Evolutionary conservation across 768 basidiomycete species (phyloP).

Genomic region (Lactifluus hygrophoroides): DNA sequence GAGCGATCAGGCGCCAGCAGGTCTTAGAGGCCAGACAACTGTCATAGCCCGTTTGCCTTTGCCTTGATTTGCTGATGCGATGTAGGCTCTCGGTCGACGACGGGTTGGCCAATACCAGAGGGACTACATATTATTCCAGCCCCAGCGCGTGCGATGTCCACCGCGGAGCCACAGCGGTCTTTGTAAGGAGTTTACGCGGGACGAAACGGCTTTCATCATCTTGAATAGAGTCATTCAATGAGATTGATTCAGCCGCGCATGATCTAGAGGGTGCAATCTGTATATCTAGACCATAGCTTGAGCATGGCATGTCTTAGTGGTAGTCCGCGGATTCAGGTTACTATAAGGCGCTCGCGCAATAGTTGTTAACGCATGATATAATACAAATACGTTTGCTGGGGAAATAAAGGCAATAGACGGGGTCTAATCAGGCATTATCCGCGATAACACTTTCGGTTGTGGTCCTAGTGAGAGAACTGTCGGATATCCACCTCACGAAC

Average conservation of each 20-base stretch:
- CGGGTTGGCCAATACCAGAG: background rate
- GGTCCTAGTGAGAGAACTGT: slow-evolving; percentile 39
- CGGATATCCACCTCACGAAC: slow-evolving; percentile 49
- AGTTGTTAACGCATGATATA: background rate
- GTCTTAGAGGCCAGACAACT: background rate
- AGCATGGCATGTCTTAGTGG: too few relatives aligned
- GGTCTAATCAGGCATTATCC: slow-evolving; percentile 1
- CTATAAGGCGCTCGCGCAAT: background rate
- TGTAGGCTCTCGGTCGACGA: background rate
- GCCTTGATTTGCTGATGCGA: background rate
- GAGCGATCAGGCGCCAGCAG: background rate
- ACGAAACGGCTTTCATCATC: background rate
- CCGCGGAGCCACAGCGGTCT: background rate
- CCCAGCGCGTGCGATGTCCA: background rate
- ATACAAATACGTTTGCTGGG: too few relatives aligned
- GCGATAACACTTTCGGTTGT: slow-evolving; percentile 6
- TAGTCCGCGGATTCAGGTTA: background rate
- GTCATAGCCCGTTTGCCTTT: background rate
- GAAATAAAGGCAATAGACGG: too few relatives aligned
- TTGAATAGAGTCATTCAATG: background rate
- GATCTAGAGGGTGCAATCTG: background rate
- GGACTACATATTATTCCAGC: background rate
- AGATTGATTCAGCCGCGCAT: background rate
- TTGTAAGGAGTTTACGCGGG: background rate
- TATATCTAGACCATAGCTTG: too few relatives aligned